Base-by-base conservation (phyloP, 2,329 filamentous ascomycete species). In the Ascochyta clinopodiicola region DNA sequence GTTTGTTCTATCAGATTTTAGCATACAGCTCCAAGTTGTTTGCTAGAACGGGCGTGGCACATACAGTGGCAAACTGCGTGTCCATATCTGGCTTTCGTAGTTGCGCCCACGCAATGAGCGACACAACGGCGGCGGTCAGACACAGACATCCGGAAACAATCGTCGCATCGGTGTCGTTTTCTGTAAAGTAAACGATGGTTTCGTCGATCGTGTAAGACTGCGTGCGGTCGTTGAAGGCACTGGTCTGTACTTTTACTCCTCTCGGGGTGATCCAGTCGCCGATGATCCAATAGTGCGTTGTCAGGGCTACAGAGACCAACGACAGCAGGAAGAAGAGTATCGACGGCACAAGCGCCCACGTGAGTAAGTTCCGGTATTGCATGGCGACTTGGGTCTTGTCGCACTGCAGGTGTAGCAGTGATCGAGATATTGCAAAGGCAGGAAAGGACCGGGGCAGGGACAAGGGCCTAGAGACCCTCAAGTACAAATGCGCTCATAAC, bases 281-380 rank as follows among this genome's bases (percentile, higher is more conserved):
- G 9, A 70, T 50, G 29, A 71, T 67, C 69, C 69, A 73, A 49
- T 71, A 73, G 40, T 67, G 61, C 5, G 61, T 62, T 8, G 67
- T 71, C 31, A 74, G 58, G 27, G 63, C 60, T 21, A 71, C 65
- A 9, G 69, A 69, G 15, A 69, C 47, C 12, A 71, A 27, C 1
- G 71, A 74, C 31, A 73, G 44, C 10, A 72, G 51, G 13, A 68
- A 52, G 37, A 72, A 69, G 25, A 69, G 31, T 22, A 67, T 54
- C 25, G 61, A 61, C 27, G 68, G 69, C 7, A 63, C 48, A 21
- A 72, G 61, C 32, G 67, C 56, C 17, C 68, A 36, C 43, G 52
- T 62, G 27, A 71, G 62, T 46, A 68, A 38, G 34, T 50, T 66
- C 15, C 60, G 51, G 48, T 65, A 69, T 43, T 55, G 55, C 57